These are phyloP conservation scores for Pulicaria dysenterica DNA, from an alignment of 129 eudicot genomes.

Conservation along the genomic window DNA sequence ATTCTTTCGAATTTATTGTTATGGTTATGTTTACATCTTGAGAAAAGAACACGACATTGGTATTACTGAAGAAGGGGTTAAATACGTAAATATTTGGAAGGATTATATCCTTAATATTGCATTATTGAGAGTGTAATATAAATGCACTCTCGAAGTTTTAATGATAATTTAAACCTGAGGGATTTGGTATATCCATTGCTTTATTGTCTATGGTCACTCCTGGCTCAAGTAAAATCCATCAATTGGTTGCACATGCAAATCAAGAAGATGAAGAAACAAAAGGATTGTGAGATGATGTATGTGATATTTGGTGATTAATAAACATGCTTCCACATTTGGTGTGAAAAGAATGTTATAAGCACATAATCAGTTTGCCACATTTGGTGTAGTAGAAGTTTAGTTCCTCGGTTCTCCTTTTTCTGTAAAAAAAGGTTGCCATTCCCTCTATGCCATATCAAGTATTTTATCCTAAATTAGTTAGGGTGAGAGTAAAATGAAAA, in stretches of 20 bases:
- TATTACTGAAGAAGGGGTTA: not conserved
- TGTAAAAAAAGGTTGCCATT: not conserved
- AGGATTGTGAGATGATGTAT: constrained; percentile 5
- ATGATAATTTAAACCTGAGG: not conserved
- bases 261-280: not conserved
- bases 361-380: not conserved
- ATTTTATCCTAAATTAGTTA: not conserved
- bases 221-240: constrained; percentile 16
- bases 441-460: not conserved
- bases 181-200: not conserved
- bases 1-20: constrained; percentile 5
- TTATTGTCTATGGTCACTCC: not conserved
- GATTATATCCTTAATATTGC: not conserved
- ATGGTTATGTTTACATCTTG: constrained; percentile 13
- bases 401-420: not conserved
- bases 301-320: not conserved
- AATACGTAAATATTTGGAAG: not conserved
- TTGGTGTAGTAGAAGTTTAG: not conserved
- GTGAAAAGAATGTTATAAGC: not conserved
- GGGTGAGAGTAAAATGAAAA: not conserved
- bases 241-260: constrained; percentile 2
- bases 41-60: no score
- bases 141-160: not conserved
- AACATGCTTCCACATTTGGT: not conserved
- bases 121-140: not conserved